phyloP scores from a whole-genome alignment of 495 filamentous ascomycete species.

The Chaetomium tenue region DNA sequence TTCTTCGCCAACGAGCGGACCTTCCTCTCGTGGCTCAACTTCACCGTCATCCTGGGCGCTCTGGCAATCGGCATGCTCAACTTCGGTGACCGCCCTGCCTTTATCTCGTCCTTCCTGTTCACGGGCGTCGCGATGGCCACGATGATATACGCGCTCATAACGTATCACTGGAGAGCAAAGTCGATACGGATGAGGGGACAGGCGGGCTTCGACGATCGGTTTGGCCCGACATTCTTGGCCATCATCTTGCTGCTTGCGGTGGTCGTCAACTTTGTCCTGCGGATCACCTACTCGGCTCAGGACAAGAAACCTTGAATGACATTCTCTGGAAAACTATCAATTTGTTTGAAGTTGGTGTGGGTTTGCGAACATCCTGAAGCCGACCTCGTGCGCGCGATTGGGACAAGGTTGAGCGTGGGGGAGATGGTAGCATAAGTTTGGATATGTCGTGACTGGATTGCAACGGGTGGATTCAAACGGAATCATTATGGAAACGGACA shows the following conservation, averaged over 20 bases:
- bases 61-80: conserved; percentile 95
- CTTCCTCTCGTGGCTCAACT: conserved; percentile 98
- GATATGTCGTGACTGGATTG: background rate
- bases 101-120: conserved; percentile 89
- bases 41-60: conserved; percentile 95
- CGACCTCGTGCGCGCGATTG: background rate
- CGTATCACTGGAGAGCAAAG: conserved; percentile 95
- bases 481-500: conserved; percentile 1
- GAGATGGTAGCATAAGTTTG: background rate
- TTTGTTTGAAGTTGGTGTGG: background rate
- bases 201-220: conserved; percentile 92
- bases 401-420: background rate
- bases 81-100: conserved; percentile 90
- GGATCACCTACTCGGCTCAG: conserved; percentile 58
- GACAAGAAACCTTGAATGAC: conserved; percentile 33
- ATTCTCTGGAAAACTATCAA: background rate
- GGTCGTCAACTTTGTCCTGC: conserved; percentile 88
- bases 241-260: conserved; percentile 81
- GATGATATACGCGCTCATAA: conserved; percentile 92
- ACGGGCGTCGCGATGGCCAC: conserved; percentile 91
- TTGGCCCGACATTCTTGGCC: conserved; percentile 86
- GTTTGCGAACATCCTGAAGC: background rate
- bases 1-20: conserved; percentile 99
- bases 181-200: conserved; percentile 88
- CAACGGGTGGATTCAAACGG: background rate